Evolutionary conservation across 345 rosid genomes (phyloP).

Genomic region (Populus tremula): DNA sequence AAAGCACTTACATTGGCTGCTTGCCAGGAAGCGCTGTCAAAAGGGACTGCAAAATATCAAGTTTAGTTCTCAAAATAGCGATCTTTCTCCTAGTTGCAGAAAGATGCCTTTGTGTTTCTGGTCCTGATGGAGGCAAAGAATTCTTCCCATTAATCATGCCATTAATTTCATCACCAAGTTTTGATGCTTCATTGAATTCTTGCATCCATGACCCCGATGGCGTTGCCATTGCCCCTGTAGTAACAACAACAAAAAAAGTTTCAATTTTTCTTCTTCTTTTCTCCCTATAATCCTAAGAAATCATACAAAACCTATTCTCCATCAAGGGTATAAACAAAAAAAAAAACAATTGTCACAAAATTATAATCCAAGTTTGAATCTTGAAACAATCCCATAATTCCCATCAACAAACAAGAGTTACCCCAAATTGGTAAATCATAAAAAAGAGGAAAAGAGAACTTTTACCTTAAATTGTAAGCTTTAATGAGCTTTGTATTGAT

Average conservation of each 20-base stretch:
- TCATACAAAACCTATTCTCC: not conserved
- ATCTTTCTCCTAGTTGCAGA: conserved; percentile 86
- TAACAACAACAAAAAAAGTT: not conserved
- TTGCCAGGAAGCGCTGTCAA: conserved; percentile 67
- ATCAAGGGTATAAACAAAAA: not conserved
- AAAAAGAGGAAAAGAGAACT: not conserved
- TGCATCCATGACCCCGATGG: conserved; percentile 77
- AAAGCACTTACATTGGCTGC: conserved; percentile 54
- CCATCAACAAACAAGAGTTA: not conserved
- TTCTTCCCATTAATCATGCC: conserved; percentile 76
- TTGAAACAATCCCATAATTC: not conserved
- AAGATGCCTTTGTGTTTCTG: conserved; percentile 81
- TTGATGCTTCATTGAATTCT: conserved; percentile 76
- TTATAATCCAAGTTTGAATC: not conserved
- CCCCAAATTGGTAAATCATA: not conserved
- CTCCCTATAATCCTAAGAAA: not conserved
- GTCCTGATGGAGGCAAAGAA: conserved; percentile 56
- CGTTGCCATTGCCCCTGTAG: conserved; percentile 52
- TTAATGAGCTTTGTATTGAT: not conserved
- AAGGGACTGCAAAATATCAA: conserved; percentile 76
- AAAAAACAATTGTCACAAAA: not conserved
- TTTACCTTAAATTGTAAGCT: not conserved
- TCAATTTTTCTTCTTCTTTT: not conserved
- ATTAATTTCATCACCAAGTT: conserved; percentile 70
- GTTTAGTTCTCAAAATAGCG: conserved; percentile 77